Conservation (phyloP, 768 basidiomycete genomes). For the Lentinula sp. region DNA sequence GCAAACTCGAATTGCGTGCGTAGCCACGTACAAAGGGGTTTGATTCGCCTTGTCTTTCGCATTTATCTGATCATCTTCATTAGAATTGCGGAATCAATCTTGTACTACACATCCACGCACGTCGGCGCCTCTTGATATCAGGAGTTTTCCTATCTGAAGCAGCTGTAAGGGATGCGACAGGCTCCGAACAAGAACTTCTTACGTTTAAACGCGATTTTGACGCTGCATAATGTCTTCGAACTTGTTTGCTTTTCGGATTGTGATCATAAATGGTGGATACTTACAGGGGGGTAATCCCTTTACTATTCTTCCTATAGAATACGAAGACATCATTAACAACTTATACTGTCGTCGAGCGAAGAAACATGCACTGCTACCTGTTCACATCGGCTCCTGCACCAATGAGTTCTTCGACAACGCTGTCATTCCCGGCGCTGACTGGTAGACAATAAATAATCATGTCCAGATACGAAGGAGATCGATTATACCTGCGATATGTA, state of each 20-base stretch:
- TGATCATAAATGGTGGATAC: conserved; percentile 19
- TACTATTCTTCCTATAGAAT: conserved; percentile 57
- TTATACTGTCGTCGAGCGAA: conserved; percentile 13
- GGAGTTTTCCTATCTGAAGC: conserved; percentile 75
- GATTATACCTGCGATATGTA: conserved; percentile 69
- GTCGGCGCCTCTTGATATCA: conserved; percentile 87
- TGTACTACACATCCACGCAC: conserved; percentile 47
- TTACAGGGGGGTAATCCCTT: conserved; percentile 80
- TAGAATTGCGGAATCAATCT: conserved; percentile 15
- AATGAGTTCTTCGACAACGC: conserved; percentile 67
- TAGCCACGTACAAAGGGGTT: conserved; percentile 66
- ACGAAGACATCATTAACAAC: conserved; percentile 7
- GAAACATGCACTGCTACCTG: conserved; percentile 24
- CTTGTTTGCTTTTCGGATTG: conserved; percentile 10
- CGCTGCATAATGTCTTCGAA: conserved; percentile 80
- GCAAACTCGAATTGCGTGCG: conserved; percentile 16
- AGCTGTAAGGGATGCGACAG: conserved; percentile 20
- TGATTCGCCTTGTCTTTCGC: conserved; percentile 92
- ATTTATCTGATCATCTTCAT: conserved; percentile 68
- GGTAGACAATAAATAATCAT: conserved; percentile 13
- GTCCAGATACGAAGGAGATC: conserved; percentile 1
- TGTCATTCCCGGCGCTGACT: conserved; percentile 82
- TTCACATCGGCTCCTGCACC: conserved; percentile 83
- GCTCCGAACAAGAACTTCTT: conserved; percentile 22
- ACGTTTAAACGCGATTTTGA: conserved; percentile 88